Evolutionary conservation across 1,139 yeast genomes (phyloP), one percentile per base, ranked within the genome.

Genomic region (Yamadazyma pseudoaaseri): DNA sequence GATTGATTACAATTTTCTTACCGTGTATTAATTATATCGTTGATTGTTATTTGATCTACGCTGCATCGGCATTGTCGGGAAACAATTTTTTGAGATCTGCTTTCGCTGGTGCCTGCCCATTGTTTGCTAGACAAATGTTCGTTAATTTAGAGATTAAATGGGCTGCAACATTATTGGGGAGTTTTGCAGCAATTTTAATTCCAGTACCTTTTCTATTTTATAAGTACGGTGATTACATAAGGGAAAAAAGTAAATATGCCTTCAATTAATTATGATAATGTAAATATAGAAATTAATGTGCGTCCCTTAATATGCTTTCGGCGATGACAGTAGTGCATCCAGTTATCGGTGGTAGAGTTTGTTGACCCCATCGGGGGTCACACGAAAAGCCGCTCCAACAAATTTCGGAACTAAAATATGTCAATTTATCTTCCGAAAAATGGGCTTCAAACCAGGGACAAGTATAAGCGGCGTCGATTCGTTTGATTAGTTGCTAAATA

Each of bases 41-140:
- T 48, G 96, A 87, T 55, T 67, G 84, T 17, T 87, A 86, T 54
- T 65, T 84, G 42, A 55, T 77, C 35, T 79, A 81, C 50, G 94
- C 96, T 3, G 95, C 95, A n/a, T 82, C 94, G 17, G 96, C 96
- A 1, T 68, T 87, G 44, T 95, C 96, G 4, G 96, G 83, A 7
- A 86, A 86, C 54, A 79, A 95, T 0, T 79, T 87, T 50, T 55
- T 81, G 44, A 73, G 87, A 66, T 76, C 85, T 2, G 55, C 65
- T 11, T 70, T 70, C 50, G 77, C 75, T 25, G 76, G 71, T 26
- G 68, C 62, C 3, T 65, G 71, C 51, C 70, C 78, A 13, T 63
- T 71, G 38, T 60, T 61, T 49, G 73, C 80, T 2, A 61, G 68
- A n/a, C 81, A 71, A 52, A 77, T 87, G 95, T 86, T 86, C 59